Base-by-base conservation (phyloP, 805 yeast genomes). In the Wickerhamiella australiensis region DNA sequence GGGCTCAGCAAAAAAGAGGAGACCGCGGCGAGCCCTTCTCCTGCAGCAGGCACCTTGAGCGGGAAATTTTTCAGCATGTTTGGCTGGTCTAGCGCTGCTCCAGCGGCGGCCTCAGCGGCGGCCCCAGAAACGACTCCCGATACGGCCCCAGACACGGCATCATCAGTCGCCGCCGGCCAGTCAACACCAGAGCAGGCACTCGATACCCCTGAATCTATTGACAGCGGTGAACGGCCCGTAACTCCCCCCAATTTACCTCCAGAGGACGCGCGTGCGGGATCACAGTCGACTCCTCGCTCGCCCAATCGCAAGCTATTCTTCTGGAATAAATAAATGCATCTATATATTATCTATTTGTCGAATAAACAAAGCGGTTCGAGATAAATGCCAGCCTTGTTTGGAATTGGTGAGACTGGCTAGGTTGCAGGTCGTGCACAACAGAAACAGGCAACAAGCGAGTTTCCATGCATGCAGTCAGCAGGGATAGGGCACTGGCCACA, bases 221-320 rank as follows among this genome's bases (percentile, higher is more conserved):
- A 18, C 9, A 11, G 13, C 18, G 5, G 13, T 2, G 12, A 20
- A 13, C 11, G 29, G 41, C 41, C 41, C 7, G 26, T 12, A 6
- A 42, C 37, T 5, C 25, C 46, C n/a, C 25, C 40, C 2, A 33
- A 12, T 15, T 8, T 21, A 3, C 9, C 27, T 9, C 40, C 31
- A 20, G 21, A 22, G n/a, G 11, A 15, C n/a, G n/a, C n/a, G n/a
- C n/a, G n/a, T n/a, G n/a, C n/a, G 22, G 26, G 11, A 5, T 31
- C 47, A 7, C 21, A 29, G 15, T 6, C 29, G 17, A 33, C 33
- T 11, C 41, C 47, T 6, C 38, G 21, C 13, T 37, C 49, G 17
- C 49, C 43, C 29, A 33, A 12, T 33, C 42, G 49, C 26, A 37
- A 37, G 21, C 36, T 22, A 22, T 46, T 46, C 22, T 46, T 46